A percentile compares a stretch with the other conserved stretches of the same genome.
These are phyloP conservation scores for Physaria fendleri DNA, from an alignment of 345 rosid species.

Conservation along the genomic window DNA sequence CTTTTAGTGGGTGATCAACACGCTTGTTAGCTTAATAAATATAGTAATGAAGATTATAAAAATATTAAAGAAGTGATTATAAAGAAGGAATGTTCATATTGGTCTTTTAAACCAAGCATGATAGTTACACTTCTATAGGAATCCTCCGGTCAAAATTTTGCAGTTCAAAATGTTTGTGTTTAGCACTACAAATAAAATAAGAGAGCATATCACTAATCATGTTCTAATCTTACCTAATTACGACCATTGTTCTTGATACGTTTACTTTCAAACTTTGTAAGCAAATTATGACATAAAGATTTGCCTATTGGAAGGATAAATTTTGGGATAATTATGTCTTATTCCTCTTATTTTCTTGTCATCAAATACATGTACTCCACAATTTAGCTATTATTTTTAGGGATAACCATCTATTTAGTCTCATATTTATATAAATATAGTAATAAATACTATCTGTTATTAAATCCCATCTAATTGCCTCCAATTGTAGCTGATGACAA, in stretches of 20 bases:
- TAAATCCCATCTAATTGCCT: too few species aligned
- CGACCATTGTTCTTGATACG: background rate
- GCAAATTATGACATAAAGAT: background rate
- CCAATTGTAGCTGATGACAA: too few species aligned
- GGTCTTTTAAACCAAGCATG: background rate
- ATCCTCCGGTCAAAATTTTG: conserved; percentile 3
- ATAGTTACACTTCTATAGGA: background rate
- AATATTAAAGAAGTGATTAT: background rate
- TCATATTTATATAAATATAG: too few species aligned
- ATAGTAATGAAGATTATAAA: background rate
- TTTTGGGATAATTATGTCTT: background rate
- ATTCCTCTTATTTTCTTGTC: background rate
- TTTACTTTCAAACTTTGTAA: background rate
- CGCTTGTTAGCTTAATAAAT: background rate
- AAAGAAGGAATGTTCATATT: background rate
- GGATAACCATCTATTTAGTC: too few species aligned
- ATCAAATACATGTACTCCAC: background rate
- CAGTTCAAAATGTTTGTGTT: conserved; percentile 16
- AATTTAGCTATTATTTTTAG: background rate
- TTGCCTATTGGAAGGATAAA: background rate
- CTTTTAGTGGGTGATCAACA: background rate
- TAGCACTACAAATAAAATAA: conserved; percentile 14
- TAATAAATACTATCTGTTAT: too few species aligned
- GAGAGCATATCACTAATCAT: background rate
- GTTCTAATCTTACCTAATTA: conserved; percentile 11